Conservation (phyloP, 208 protist genomes). For the Acanthamoeba rhysodes region DNA sequence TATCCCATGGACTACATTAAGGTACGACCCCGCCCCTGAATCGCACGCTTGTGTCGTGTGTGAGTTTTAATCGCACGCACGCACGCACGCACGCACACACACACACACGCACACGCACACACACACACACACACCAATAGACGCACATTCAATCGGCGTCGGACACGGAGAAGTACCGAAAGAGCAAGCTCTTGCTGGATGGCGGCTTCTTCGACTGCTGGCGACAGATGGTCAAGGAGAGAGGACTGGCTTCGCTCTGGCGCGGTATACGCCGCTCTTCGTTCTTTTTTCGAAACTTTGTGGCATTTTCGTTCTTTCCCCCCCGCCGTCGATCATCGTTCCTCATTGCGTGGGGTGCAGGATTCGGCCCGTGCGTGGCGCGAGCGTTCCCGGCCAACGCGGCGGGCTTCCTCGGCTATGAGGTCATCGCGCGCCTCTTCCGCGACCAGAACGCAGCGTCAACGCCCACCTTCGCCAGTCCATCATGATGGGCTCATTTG, state of each 20-base stretch:
- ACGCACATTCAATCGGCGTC: slow-evolving; percentile 43
- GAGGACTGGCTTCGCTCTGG: slow-evolving; percentile 1
- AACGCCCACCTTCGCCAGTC: too few relatives aligned
- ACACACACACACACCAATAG: background rate
- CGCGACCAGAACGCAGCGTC: slow-evolving; percentile 14
- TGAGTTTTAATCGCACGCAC: too few relatives aligned
- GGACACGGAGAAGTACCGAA: slow-evolving; percentile 28
- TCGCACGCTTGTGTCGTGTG: background rate
- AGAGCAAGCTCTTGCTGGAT: slow-evolving; percentile 23
- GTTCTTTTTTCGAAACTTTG: background rate
- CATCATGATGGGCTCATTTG: too few relatives aligned
- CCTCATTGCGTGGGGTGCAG: background rate
- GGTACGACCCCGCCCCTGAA: background rate
- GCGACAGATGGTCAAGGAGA: slow-evolving; percentile 25
- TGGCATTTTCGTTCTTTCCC: background rate
- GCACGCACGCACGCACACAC: too few relatives aligned
- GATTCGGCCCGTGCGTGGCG: slow-evolving; percentile 55
- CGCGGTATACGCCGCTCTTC: background rate
- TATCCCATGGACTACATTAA: slow-evolving; percentile 67
- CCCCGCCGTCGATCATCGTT: background rate
- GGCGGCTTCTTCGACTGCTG: slow-evolving; percentile 58
- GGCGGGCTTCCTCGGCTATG: slow-evolving; percentile 61
- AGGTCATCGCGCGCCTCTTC: slow-evolving; percentile 21
- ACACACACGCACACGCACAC: too few relatives aligned
- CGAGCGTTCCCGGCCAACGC: slow-evolving; percentile 75